Conservation (phyloP, 1,284 basidiomycete genomes). For the Hemileccinum hortonii region DNA sequence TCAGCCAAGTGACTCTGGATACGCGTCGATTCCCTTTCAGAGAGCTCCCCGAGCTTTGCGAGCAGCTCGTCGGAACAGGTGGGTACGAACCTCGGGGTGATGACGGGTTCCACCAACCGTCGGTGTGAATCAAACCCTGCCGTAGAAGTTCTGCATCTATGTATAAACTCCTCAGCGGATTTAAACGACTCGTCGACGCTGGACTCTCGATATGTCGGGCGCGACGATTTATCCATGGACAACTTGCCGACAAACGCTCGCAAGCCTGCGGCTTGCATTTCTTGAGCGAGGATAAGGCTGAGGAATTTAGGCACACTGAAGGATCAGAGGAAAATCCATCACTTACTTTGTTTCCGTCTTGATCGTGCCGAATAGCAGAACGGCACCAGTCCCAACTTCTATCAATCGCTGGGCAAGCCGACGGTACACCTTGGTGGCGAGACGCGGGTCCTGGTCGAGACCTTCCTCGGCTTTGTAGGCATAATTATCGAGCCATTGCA, state of each 20-base stretch:
- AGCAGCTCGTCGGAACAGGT: slow-evolving; percentile 73
- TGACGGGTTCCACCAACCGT: slow-evolving; percentile 69
- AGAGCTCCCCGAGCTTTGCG: slow-evolving; percentile 54
- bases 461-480: slow-evolving; percentile 77
- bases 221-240: slow-evolving; percentile 80
- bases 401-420: slow-evolving; percentile 62
- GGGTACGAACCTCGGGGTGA: slow-evolving; percentile 82
- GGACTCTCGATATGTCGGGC: slow-evolving; percentile 67
- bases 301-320: not conserved
- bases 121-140: slow-evolving; percentile 42
- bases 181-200: slow-evolving; percentile 50
- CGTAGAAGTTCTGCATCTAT: slow-evolving; percentile 45
- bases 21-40: slow-evolving; percentile 43
- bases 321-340: not conserved
- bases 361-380: slow-evolving; percentile 80
- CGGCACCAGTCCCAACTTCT: slow-evolving; percentile 73
- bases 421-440: slow-evolving; percentile 67
- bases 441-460: slow-evolving; percentile 58
- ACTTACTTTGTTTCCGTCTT: slow-evolving; percentile 74
- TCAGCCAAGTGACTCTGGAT: slow-evolving; percentile 81
- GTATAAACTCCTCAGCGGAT: slow-evolving; percentile 57
- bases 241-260: slow-evolving; percentile 81
- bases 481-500: slow-evolving; percentile 80
- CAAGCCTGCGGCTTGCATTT: slow-evolving; percentile 70
- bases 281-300: slow-evolving; percentile 72